Evolutionary conservation across 1,139 yeast species (phyloP).

Genomic region (Scheffersomyces segobiensis): DNA sequence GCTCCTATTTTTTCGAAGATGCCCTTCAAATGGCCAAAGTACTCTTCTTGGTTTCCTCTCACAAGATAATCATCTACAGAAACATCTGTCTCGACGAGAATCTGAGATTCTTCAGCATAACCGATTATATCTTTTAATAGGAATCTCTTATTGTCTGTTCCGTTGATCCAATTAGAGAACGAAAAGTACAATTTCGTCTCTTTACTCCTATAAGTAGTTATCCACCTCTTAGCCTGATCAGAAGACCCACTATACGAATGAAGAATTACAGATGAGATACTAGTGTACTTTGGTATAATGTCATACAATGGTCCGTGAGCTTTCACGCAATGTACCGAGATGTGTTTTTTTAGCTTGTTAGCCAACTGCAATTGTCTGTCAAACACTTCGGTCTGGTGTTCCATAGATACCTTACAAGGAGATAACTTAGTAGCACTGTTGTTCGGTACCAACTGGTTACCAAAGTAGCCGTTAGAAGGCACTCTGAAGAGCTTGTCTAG

Average conservation of each 20-base stretch:
- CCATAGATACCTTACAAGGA: conserved; percentile 51
- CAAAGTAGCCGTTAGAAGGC: conserved; percentile 60
- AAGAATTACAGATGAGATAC: conserved; percentile 49
- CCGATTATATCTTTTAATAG: conserved; percentile 26
- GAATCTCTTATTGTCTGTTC: conserved; percentile 22
- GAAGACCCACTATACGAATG: conserved; percentile 88
- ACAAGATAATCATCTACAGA: conserved; percentile 29
- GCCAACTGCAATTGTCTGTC: conserved; percentile 57
- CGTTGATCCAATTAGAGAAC: conserved; percentile 63
- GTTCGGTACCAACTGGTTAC: conserved; percentile 18
- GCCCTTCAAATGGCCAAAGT: conserved; percentile 17
- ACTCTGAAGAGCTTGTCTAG: conserved; percentile 74
- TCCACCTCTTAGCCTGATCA: conserved; percentile 64
- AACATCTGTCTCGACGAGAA: conserved; percentile 41
- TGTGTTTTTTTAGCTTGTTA: conserved; percentile 41
- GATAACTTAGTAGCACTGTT: conserved; percentile 29
- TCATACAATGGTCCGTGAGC: conserved; percentile 65
- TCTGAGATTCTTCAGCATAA: conserved; percentile 20
- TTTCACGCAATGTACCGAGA: conserved; percentile 85
- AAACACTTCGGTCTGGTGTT: conserved; percentile 65
- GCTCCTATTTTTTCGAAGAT: conserved; percentile 12
- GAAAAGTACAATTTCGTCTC: conserved; percentile 47
- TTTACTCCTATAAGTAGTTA: conserved; percentile 25
- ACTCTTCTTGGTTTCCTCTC: conserved; percentile 11
- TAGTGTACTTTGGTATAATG: conserved; percentile 24